Evolutionary conservation across 2,329 filamentous ascomycete species (phyloP), one percentile per base, ranked within the genome.

Genomic region (Helicocarpus griseus): DNA sequence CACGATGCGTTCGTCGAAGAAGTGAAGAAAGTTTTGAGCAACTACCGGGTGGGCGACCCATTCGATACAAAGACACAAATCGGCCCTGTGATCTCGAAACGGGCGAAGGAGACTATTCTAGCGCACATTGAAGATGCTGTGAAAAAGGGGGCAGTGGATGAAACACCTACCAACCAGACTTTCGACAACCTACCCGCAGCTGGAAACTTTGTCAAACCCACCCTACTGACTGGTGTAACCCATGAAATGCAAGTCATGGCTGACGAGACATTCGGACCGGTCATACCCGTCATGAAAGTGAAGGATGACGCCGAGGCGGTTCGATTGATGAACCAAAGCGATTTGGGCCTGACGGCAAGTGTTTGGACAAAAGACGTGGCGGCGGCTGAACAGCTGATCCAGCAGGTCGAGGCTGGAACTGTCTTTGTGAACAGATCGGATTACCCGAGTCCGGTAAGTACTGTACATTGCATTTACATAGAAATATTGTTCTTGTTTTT

Each of bases 351-450:
- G 55, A 96, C 91, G 3, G 91, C 90, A n/a, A 95, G 89, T 63
- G 89, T 97, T 62, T 97, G 91, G 91, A 95, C 89, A 53, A 94
- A 93, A 69, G 89, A 97, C 64, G 81, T 83, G 2, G 76, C 74
- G 43, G 83, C 77, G 64, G 91, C 85, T 14, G 82, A 89, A 60
- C 79, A 86, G 65, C 76, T 97, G 49, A 81, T 85, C 36, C 84
- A 93, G 51, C 77, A 83, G 48, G 82, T 97, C 45, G 90, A 96
- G 66, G 90, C 91, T 43, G 91, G 91, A 39, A 97, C 91, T 1
- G 90, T 96, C 46, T 97, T 96, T 71, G 87, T 97, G 62, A 97
- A 97, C 69, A 81, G 91, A 61, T 89, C 87, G 64, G 91, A 97
- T 69, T 97, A 82, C 68, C 91, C 91, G 45, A 89, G 85, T 66